These are phyloP conservation scores for Hypoxylon perforatum DNA, from an alignment of 495 filamentous ascomycete genomes.

Conservation along the genomic window DNA sequence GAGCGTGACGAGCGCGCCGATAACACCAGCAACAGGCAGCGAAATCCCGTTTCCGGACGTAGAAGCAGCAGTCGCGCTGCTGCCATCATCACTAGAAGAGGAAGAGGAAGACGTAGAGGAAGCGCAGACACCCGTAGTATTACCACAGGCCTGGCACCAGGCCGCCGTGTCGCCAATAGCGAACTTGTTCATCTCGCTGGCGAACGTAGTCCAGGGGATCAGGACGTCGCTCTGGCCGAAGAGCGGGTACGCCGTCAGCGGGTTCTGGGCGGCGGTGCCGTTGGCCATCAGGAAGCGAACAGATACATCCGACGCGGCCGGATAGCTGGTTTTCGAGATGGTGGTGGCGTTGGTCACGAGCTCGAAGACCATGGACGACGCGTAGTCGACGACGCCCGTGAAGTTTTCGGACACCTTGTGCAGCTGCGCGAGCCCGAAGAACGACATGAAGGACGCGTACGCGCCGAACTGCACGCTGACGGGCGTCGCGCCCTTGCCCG, in stretches of 20 bases:
- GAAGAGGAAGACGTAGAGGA: slow-evolving; percentile 44
- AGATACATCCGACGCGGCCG: slow-evolving; percentile 66
- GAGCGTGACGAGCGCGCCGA: slow-evolving; percentile 61
- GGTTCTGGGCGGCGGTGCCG: slow-evolving; percentile 65
- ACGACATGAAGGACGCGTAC: slow-evolving; percentile 76
- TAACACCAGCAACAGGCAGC: slow-evolving; percentile 64
- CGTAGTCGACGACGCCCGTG: slow-evolving; percentile 74
- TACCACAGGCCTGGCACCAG: slow-evolving; percentile 79
- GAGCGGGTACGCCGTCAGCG: slow-evolving; percentile 66
- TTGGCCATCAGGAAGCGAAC: slow-evolving; percentile 85
- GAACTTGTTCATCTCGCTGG: slow-evolving; percentile 66
- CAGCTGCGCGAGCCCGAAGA: slow-evolving; percentile 76
- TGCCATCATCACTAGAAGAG: slow-evolving; percentile 6
- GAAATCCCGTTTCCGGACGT: slow-evolving; percentile 45
- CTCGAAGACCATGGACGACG: slow-evolving; percentile 77
- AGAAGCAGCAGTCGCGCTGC: not conserved
- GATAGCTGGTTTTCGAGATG: slow-evolving; percentile 55
- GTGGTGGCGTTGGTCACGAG: slow-evolving; percentile 69
- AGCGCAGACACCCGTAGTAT: slow-evolving; percentile 69
- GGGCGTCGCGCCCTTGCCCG: slow-evolving; percentile 52
- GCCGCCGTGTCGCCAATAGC: slow-evolving; percentile 66
- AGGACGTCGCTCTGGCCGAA: slow-evolving; percentile 67
- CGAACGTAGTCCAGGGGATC: slow-evolving; percentile 73
- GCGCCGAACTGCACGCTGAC: slow-evolving; percentile 71
- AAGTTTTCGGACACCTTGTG: slow-evolving; percentile 68